Evolutionary conservation across 2,329 filamentous ascomycete species (phyloP).

Genomic region (Lecanosticta acicola): DNA sequence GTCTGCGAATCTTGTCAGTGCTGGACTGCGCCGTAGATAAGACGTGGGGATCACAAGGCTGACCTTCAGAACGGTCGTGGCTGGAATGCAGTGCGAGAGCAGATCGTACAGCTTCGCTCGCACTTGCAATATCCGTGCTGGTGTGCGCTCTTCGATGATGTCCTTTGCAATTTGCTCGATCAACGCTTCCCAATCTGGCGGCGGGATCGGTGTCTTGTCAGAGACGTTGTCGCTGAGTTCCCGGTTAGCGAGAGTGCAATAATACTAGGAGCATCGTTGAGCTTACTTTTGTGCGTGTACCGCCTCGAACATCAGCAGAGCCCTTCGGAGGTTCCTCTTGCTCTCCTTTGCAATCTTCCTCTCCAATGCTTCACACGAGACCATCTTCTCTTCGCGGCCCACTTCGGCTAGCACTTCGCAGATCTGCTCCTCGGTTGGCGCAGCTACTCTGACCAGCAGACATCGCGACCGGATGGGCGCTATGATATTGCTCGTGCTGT

Average conservation of each 20-base stretch:
- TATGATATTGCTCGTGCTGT: constrained; percentile 97
- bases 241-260: constrained; percentile 1
- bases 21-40: neutral
- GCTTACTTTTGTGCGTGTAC: constrained; percentile 95
- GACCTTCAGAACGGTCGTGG: constrained; percentile 84
- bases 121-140: constrained; percentile 78
- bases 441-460: constrained; percentile 83
- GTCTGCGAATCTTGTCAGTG: constrained; percentile 44
- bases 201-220: constrained; percentile 82
- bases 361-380: constrained; percentile 68
- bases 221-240: constrained; percentile 75
- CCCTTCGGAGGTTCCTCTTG: constrained; percentile 81
- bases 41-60: neutral
- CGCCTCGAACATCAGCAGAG: constrained; percentile 93
- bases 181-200: constrained; percentile 93
- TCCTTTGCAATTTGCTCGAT: constrained; percentile 86
- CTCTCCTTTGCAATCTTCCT: constrained; percentile 83
- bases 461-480: constrained; percentile 94
- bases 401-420: constrained; percentile 63
- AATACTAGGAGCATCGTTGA: neutral
- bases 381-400: constrained; percentile 78
- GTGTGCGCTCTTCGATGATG: constrained; percentile 89
- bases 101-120: constrained; percentile 95
- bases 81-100: constrained; percentile 92
- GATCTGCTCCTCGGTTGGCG: constrained; percentile 81